Percentiles rank a stretch among this genome's conserved stretches.
Conservation (phyloP, 495 filamentous ascomycete genomes). For the Pseudomonodictys pantanalensis region DNA sequence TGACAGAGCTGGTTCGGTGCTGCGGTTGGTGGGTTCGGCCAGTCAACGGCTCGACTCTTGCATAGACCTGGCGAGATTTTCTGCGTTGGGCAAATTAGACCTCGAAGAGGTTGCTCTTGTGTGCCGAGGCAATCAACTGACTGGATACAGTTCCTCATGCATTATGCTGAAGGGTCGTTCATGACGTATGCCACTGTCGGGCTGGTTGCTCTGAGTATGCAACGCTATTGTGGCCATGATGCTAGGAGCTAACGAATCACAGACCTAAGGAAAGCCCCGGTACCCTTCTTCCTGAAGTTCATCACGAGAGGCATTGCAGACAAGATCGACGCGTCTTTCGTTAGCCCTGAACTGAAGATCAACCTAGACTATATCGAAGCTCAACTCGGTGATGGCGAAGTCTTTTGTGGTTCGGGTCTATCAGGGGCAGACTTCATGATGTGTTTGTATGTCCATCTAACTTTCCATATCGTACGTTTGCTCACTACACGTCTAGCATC, state of each 20-base stretch:
- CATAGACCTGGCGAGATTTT: too few relatives aligned
- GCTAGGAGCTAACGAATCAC: neutral
- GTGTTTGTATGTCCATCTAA: too few relatives aligned
- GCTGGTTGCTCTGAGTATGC: conserved; percentile 58
- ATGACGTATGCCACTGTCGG: too few relatives aligned
- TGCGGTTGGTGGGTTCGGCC: too few relatives aligned
- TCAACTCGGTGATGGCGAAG: conserved; percentile 61
- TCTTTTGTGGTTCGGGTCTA: conserved; percentile 67
- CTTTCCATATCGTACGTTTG: too few relatives aligned
- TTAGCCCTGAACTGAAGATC: conserved; percentile 60
- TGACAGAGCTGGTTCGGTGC: too few relatives aligned
- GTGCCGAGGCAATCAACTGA: too few relatives aligned
- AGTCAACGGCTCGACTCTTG: too few relatives aligned
- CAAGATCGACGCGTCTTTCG: conserved; percentile 57
- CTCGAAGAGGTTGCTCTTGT: too few relatives aligned
- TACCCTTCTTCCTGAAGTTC: conserved; percentile 84
- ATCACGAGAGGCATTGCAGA: conserved; percentile 63
- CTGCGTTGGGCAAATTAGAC: too few relatives aligned
- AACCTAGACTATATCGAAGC: conserved; percentile 66
- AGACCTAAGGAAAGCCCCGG: conserved; percentile 61
- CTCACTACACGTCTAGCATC: too few relatives aligned
- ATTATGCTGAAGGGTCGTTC: conserved; percentile 87
- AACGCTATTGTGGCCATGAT: neutral
- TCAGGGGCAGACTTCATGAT: conserved; percentile 80
- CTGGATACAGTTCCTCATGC: conserved; percentile 58